Conservation (phyloP, 805 yeast genomes). For the Candida tammaniensis region DNA sequence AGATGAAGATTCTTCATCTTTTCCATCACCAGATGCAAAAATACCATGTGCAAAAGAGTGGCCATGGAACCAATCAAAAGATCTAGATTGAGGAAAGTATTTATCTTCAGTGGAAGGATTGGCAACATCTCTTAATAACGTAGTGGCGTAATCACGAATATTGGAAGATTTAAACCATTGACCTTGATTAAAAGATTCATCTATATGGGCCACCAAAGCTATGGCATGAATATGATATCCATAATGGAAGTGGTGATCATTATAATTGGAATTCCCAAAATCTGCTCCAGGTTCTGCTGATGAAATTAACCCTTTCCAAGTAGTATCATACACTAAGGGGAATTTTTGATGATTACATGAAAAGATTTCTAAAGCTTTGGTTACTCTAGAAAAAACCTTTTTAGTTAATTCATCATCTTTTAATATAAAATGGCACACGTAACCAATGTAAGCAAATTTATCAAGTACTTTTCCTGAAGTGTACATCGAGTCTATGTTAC, state of each 20-base stretch:
- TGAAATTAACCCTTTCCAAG: conserved; percentile 26
- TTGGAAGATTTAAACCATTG: conserved; percentile 31
- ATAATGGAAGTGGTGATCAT: conserved; percentile 35
- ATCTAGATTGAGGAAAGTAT: conserved; percentile 63
- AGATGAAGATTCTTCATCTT: conserved; percentile 70
- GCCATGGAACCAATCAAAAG: conserved; percentile 74
- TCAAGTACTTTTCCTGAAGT: conserved; percentile 85
- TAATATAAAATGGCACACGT: conserved; percentile 66
- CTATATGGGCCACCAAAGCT: conserved; percentile 60
- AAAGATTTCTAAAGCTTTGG: conserved; percentile 68
- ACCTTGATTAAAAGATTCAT: conserved; percentile 23
- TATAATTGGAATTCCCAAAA: conserved; percentile 27
- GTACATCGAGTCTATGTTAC: conserved; percentile 84
- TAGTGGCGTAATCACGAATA: conserved; percentile 50
- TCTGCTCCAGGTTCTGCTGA: conserved; percentile 22
- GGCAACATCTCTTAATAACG: conserved; percentile 65
- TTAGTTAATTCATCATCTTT: conserved; percentile 52
- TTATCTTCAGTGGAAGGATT: conserved; percentile 53
- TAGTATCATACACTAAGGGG: conserved; percentile 28
- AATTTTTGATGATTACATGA: conserved; percentile 47
- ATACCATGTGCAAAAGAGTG: conserved; percentile 81
- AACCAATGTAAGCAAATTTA: conserved; percentile 84
- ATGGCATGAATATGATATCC: conserved; percentile 67
- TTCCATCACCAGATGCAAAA: conserved; percentile 69
- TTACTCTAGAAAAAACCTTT: conserved; percentile 53